Evolutionary conservation across 768 basidiomycete genomes (phyloP).

Genomic region (Cystobasidiopsis lactophilus): DNA sequence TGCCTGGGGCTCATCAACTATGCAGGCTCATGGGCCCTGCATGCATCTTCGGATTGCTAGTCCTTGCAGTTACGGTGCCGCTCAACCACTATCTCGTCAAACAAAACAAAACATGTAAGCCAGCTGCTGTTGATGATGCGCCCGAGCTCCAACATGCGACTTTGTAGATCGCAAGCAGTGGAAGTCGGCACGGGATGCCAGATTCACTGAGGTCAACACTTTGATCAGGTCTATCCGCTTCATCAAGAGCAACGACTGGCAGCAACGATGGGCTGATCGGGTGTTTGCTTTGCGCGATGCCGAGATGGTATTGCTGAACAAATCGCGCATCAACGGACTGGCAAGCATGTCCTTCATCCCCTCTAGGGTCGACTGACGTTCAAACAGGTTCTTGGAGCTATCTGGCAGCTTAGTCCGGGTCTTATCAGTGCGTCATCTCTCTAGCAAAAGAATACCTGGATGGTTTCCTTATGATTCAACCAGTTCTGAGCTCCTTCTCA

Average conservation of each 20-base stretch:
- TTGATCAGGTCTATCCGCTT: not conserved
- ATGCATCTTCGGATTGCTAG: too few species aligned
- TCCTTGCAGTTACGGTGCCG: too few species aligned
- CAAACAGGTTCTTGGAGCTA: not conserved
- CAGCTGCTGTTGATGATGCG: too few species aligned
- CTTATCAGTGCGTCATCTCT: not conserved
- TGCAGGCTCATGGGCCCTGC: too few species aligned
- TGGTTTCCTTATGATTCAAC: not conserved
- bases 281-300: not conserved
- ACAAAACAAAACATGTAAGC: too few species aligned
- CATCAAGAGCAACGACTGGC: not conserved
- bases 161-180: too few species aligned
- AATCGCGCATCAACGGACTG: not conserved
- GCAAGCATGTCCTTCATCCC: too few species aligned
- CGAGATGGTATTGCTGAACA: not conserved
- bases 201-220: not conserved
- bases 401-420: not conserved
- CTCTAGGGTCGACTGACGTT: too few species aligned
- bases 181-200: too few species aligned
- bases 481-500: constrained; percentile 20
- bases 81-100: too few species aligned
- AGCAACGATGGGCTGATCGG: not conserved
- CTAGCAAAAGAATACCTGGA: not conserved
- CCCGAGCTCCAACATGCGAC: too few species aligned
- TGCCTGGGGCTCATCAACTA: too few species aligned